Evolutionary conservation across 495 filamentous ascomycete genomes (phyloP), one percentile per base, ranked within the genome.

Genomic region (Filosporella fistucella): DNA sequence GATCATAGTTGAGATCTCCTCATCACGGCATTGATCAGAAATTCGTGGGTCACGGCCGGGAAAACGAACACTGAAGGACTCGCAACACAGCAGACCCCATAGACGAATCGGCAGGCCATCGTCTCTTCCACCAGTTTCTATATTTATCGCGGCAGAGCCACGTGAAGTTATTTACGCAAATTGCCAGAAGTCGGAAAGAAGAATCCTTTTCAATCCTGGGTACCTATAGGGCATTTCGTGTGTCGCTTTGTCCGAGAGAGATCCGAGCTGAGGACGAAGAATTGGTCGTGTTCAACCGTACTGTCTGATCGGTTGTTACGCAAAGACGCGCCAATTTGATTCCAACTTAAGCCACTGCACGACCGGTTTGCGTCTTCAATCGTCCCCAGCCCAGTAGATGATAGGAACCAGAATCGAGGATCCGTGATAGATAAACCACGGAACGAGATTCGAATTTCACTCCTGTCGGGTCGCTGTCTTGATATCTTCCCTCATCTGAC

Each of bases 101-200:
- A 43, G 14, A 40, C 34, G 45, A 20, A 18, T 43, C 36, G 39
- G 21, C 24, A 39, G 51, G 30, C 39, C 26, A 38, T 23, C 18
- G 41, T 14, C 34, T 37, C 26, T 17, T 18, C 29, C 23, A n/a
- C n/a, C n/a, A n/a, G n/a, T n/a, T n/a, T n/a, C 46, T 55, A 45
- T 37, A 41, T 55, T 28, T 42, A 39, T 42, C 52, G 40, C 46
- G 40, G 41, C 51, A 40, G 52, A 33, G 30, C 45, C 52, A 49
- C 52, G 45, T 55, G 52, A 50, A 50, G n/a, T 13, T 4, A n/a
- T n/a, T n/a, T n/a, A n/a, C n/a, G n/a, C n/a, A n/a, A n/a, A n/a
- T n/a, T n/a, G n/a, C n/a, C n/a, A n/a, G n/a, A n/a, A n/a, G n/a
- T n/a, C n/a, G n/a, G n/a, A n/a, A n/a, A n/a, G n/a, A n/a, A n/a